Conservation (phyloP, 768 basidiomycete species). For the Candolleomyces efflorescens region DNA sequence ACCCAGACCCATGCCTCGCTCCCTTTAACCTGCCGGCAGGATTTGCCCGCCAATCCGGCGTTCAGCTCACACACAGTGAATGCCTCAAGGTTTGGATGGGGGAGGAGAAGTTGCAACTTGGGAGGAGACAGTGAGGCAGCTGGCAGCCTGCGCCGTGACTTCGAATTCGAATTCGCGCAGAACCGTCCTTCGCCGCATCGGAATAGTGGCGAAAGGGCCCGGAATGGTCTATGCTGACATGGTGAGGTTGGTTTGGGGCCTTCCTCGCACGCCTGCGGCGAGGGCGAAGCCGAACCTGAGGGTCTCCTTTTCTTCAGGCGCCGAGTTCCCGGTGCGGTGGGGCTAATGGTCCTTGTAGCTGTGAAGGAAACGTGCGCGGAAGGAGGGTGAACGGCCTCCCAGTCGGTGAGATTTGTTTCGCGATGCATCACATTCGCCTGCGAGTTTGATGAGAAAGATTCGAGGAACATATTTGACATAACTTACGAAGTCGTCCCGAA, state of each 20-base stretch:
- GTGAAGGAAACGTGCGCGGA: too few relatives aligned
- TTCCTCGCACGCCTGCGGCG: too few relatives aligned
- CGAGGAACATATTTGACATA: too few relatives aligned
- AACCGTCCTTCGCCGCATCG: too few relatives aligned
- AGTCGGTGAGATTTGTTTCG: background rate
- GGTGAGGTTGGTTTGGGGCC: too few relatives aligned
- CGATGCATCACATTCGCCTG: background rate
- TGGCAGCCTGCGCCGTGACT: background rate
- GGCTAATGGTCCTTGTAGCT: too few relatives aligned
- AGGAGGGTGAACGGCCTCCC: background rate
- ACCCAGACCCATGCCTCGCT: constrained; percentile 1
- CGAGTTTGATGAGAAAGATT: too few relatives aligned
- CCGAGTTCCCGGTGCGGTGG: background rate
- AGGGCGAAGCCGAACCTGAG: background rate
- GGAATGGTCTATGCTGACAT: too few relatives aligned
- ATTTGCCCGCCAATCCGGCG: background rate
- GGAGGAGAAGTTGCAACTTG: background rate
- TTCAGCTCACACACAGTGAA: background rate
- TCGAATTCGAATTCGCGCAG: too few relatives aligned
- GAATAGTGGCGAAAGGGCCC: too few relatives aligned
- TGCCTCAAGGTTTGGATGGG: background rate
- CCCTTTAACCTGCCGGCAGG: background rate
- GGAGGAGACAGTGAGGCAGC: background rate
- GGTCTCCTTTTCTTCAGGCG: background rate
- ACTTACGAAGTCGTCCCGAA: background rate